A percentile compares a stretch with the other conserved stretches of the same genome.
Evolutionary conservation across 1,284 basidiomycete genomes (phyloP).

Genomic region (Ustilago sp.): DNA sequence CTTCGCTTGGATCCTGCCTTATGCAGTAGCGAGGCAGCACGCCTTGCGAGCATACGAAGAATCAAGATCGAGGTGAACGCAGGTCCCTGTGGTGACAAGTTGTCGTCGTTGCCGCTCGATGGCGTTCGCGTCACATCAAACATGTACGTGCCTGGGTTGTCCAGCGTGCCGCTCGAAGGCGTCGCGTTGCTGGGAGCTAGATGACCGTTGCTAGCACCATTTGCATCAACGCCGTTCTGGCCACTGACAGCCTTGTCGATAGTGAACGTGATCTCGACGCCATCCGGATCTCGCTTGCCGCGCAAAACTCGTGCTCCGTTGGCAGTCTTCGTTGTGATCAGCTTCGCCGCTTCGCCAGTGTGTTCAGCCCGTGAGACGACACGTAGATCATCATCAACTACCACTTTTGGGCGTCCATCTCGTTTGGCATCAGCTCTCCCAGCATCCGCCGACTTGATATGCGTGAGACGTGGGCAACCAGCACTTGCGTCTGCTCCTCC

Average conservation of each 20-base stretch:
- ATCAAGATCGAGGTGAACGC: conserved; percentile 61
- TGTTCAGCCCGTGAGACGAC: conserved; percentile 29
- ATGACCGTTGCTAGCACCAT: conserved; percentile 13
- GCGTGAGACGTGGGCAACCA: conserved; percentile 53
- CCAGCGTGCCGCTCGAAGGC: conserved; percentile 55
- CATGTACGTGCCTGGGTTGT: conserved; percentile 56
- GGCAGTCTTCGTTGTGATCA: conserved; percentile 17
- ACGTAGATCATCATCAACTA: conserved; percentile 35
- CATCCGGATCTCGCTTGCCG: conserved; percentile 34
- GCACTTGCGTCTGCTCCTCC: conserved; percentile 18
- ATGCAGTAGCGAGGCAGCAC: conserved; percentile 50
- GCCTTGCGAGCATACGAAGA: conserved; percentile 60
- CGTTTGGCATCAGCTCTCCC: not conserved
- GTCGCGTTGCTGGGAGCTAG: conserved; percentile 18
- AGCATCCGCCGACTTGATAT: conserved; percentile 29
- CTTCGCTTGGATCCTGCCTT: conserved; percentile 47
- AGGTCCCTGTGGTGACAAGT: conserved; percentile 56
- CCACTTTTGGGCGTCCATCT: conserved; percentile 10
- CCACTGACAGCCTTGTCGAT: conserved; percentile 13
- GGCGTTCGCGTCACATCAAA: conserved; percentile 66
- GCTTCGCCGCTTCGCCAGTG: conserved; percentile 29
- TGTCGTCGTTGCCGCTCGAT: conserved; percentile 49
- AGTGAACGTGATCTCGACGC: conserved; percentile 22
- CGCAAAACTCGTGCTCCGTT: conserved; percentile 32
- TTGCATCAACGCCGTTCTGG: conserved; percentile 6